A percentile compares a stretch with the other conserved stretches of the same genome.
These are phyloP conservation scores for Gnomoniopsis smithogilvyi DNA, from an alignment of 2,329 filamentous ascomycete species.

Conservation along the genomic window DNA sequence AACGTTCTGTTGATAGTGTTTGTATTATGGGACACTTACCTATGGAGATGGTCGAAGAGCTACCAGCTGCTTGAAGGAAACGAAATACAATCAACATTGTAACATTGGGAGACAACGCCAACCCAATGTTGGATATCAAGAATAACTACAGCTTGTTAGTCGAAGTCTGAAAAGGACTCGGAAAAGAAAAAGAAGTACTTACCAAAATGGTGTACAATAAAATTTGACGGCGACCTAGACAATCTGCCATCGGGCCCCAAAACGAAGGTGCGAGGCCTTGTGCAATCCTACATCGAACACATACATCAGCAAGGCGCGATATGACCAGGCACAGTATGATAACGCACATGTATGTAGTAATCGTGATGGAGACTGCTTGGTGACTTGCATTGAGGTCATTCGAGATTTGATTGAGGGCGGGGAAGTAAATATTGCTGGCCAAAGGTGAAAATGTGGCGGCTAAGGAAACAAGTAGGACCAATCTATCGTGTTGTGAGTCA, in stretches of 20 bases:
- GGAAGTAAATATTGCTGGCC: neutral
- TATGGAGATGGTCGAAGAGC: neutral
- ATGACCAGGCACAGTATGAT: neutral
- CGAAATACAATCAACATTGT: neutral
- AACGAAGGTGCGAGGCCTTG: neutral
- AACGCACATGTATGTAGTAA: neutral
- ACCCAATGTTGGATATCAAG: neutral
- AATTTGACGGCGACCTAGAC: neutral
- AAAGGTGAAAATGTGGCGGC: neutral
- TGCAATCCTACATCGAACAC: neutral
- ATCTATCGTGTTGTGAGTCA: neutral
- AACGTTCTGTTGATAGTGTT: neutral
- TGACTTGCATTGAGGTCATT: neutral
- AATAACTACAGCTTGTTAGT: neutral
- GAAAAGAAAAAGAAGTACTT: neutral
- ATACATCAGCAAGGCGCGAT: neutral
- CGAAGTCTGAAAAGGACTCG: neutral
- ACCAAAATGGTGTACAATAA: neutral
- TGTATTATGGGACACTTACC: neutral
- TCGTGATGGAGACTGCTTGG: neutral
- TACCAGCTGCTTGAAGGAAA: neutral
- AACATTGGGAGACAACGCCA: neutral
- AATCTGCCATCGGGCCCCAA: neutral
- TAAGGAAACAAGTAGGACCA: neutral
- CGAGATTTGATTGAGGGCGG: neutral